A percentile compares a stretch with the other conserved stretches of the same genome.
phyloP scores from a whole-genome alignment of 257 asterid genomes.

The Gentiana dahurica region DNA sequence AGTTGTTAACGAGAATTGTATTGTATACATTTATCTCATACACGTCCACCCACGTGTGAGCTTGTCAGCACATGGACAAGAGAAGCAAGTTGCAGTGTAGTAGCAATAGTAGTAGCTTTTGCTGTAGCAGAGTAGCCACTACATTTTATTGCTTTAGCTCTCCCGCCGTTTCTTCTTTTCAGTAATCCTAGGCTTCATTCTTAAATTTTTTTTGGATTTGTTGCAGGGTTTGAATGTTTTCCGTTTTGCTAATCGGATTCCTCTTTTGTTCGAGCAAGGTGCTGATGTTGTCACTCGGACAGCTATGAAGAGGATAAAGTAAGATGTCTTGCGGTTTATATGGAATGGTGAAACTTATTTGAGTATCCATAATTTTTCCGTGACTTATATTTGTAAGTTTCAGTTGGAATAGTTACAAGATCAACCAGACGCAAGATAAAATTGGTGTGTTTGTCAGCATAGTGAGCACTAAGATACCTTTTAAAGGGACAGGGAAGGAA shows the following conservation, averaged over 20 bases:
- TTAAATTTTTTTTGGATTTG: slow-evolving; percentile 10
- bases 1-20: too few relatives aligned
- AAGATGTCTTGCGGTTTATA: slow-evolving; percentile 9
- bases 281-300: slow-evolving; percentile 95
- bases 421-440: slow-evolving; percentile 85
- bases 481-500: slow-evolving; percentile 93
- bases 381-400: slow-evolving; percentile 5
- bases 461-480: slow-evolving; percentile 91
- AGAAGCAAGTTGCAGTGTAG: too few relatives aligned
- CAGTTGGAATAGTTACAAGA: slow-evolving; percentile 91
- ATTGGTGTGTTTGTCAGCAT: slow-evolving; percentile 90
- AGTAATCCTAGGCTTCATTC: neutral
- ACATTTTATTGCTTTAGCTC: neutral
- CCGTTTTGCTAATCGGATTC: slow-evolving; percentile 93
- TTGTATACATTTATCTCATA: too few relatives aligned
- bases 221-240: slow-evolving; percentile 75
- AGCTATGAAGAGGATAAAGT: slow-evolving; percentile 84
- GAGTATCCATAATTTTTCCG: neutral
- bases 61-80: too few relatives aligned
- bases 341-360: neutral
- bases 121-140: neutral
- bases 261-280: slow-evolving; percentile 93
- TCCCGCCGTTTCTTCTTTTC: neutral
- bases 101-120: neutral
- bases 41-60: too few relatives aligned